A percentile compares a stretch with the other conserved stretches of the same genome.
These are phyloP conservation scores for Phytophthora tentaculata DNA, from an alignment of 352 stramenopile genomes.

Conservation along the genomic window DNA sequence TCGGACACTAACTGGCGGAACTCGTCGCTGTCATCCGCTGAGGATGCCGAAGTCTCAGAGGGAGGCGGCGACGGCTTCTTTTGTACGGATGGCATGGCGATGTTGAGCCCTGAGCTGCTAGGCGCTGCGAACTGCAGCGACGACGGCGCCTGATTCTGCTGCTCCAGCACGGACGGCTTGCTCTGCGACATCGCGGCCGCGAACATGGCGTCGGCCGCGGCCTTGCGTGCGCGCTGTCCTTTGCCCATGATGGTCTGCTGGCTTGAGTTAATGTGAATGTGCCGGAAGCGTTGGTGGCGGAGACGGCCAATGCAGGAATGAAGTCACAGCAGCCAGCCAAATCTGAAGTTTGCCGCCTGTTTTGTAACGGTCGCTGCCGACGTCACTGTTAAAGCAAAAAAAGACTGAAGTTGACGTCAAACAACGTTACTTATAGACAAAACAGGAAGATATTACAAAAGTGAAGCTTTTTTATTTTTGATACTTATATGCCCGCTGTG, in stretches of 20 bases:
- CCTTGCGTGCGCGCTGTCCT: conserved; percentile 66
- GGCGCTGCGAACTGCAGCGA: conserved; percentile 36
- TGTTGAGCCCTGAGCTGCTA: conserved; percentile 6
- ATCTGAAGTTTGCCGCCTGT: conserved; percentile 27
- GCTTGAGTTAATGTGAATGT: no score
- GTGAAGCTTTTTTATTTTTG: no score
- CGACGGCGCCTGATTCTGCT: conserved; percentile 18
- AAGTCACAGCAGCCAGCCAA: conserved; percentile 29
- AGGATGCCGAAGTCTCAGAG: conserved; percentile 45
- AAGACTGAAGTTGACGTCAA: conserved; percentile 9
- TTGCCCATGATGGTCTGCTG: conserved; percentile 70
- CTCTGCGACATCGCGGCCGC: conserved; percentile 39
- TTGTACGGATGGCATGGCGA: conserved; percentile 26
- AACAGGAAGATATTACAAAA: no score
- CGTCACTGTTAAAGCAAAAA: conserved; percentile 25
- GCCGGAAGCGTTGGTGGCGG: conserved; percentile 13
- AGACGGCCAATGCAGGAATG: conserved; percentile 27
- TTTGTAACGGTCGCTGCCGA: conserved; percentile 27
- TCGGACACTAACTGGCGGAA: conserved; percentile 50
- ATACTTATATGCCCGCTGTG: background rate
- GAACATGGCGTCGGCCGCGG: conserved; percentile 55
- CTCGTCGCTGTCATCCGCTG: conserved; percentile 41
- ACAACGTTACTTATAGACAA: no score
- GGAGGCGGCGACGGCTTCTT: conserved; percentile 34
- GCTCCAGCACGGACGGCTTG: conserved; percentile 47